phyloP scores from a whole-genome alignment of 305 asterid species.

The Fraxinus nigra region DNA sequence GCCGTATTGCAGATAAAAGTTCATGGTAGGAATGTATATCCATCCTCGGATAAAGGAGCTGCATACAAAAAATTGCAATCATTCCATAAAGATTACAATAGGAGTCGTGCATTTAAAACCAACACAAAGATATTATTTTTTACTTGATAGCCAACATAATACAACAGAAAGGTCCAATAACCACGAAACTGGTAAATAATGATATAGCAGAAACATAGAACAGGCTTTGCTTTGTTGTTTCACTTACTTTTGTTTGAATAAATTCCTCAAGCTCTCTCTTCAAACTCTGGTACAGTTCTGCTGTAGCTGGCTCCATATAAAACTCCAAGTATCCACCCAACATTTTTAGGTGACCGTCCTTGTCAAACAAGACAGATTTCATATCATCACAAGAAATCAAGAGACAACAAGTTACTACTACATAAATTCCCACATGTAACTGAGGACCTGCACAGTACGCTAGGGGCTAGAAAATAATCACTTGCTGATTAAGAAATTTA shows the following conservation, averaged over 20 bases:
- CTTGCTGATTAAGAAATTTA: constrained; percentile 30
- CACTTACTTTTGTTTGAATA: constrained; percentile 72
- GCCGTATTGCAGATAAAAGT: constrained; percentile 74
- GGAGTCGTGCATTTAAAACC: background rate
- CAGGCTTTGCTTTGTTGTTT: constrained; percentile 8
- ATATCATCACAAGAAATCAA: constrained; percentile 18
- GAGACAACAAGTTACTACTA: background rate
- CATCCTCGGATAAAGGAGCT: constrained; percentile 86
- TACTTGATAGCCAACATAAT: constrained; percentile 12
- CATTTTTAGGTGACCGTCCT: constrained; percentile 93
- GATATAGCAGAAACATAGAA: background rate
- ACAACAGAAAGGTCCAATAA: constrained; percentile 4
- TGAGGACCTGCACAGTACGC: background rate
- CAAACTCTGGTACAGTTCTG: constrained; percentile 66
- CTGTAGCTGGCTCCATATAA: constrained; percentile 66
- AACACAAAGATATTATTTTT: background rate
- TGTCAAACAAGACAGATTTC: constrained; percentile 26
- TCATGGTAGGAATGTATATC: constrained; percentile 62
- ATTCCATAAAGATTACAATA: constrained; percentile 7
- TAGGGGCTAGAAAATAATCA: constrained; percentile 10
- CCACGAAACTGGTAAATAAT: background rate
- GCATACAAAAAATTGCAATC: constrained; percentile 27
- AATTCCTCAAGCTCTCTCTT: constrained; percentile 76
- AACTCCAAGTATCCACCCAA: constrained; percentile 90
- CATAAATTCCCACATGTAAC: constrained; percentile 1